Percentiles rank a stretch among this genome's conserved stretches.
Conservation (phyloP, 1,284 basidiomycete species). For the Fomitopsis palustris region DNA sequence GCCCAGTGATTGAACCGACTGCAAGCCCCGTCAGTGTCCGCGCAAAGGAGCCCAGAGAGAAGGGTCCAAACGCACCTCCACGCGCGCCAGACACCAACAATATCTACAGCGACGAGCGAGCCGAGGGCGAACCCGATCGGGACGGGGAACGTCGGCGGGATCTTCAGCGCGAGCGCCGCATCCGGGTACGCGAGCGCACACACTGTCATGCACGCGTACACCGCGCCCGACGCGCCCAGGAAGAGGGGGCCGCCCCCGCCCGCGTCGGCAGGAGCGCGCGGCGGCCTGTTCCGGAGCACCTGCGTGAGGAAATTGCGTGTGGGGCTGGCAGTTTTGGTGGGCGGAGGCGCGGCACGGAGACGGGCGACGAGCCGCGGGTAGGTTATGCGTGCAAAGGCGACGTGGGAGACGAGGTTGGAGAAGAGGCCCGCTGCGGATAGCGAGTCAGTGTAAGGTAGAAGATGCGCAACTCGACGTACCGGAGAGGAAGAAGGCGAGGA, state of each 20-base stretch:
- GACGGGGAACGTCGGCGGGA: conserved; percentile 74
- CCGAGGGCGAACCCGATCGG: conserved; percentile 78
- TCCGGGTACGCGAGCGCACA: conserved; percentile 83
- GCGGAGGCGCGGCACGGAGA: conserved; percentile 24
- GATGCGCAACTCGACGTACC: conserved; percentile 39
- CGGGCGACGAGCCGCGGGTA: conserved; percentile 62
- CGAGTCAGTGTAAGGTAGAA: not conserved
- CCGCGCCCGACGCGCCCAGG: conserved; percentile 82
- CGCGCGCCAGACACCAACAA: conserved; percentile 71
- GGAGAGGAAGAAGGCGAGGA: conserved; percentile 72
- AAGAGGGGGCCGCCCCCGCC: conserved; percentile 52
- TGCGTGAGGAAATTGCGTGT: conserved; percentile 2
- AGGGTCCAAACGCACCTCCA: conserved; percentile 65
- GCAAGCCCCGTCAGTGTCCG: not conserved
- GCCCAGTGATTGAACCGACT: conserved; percentile 76
- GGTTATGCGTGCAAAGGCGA: conserved; percentile 61
- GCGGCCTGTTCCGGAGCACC: conserved; percentile 22
- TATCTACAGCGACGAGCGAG: conserved; percentile 67
- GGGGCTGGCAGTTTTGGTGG: not conserved
- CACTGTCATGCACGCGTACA: conserved; percentile 76
- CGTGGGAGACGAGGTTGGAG: conserved; percentile 68
- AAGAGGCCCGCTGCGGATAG: conserved; percentile 58
- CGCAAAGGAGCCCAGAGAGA: not conserved
- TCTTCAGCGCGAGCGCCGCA: conserved; percentile 70
- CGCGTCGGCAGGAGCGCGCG: conserved; percentile 19